Conservation (phyloP, 208 protist genomes). For the Leishmania lainsoni region DNA sequence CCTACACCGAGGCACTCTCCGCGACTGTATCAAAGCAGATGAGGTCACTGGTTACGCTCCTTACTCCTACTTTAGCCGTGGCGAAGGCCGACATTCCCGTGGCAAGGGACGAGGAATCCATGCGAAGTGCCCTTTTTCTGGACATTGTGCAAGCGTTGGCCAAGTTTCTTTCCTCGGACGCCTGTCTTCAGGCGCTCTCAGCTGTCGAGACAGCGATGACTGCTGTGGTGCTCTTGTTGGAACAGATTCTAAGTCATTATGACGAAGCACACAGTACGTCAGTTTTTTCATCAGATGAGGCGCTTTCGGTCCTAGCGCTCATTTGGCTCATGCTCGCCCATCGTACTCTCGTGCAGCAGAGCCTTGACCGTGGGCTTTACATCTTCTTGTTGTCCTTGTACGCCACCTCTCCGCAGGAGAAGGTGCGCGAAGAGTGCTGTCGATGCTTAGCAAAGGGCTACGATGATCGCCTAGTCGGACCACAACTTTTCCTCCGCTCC, state of each 20-base stretch:
- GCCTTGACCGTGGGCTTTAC: conserved; percentile 83
- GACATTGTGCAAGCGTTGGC: conserved; percentile 42
- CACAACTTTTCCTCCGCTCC: conserved; percentile 72
- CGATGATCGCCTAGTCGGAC: conserved; percentile 89
- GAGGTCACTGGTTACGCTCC: conserved; percentile 8
- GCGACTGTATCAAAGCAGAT: conserved; percentile 23
- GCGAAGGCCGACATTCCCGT: neutral
- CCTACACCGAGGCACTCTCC: conserved; percentile 22
- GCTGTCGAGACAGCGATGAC: conserved; percentile 32
- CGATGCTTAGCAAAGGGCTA: conserved; percentile 54
- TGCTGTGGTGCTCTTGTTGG: conserved; percentile 21
- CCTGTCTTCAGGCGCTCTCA: conserved; percentile 30
- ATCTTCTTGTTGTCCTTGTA: conserved; percentile 66
- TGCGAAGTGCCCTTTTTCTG: neutral
- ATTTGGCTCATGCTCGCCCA: conserved; percentile 44
- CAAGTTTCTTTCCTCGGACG: conserved; percentile 29
- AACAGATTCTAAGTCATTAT: conserved; percentile 10
- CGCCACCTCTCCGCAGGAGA: conserved; percentile 43
- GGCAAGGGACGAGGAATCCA: neutral
- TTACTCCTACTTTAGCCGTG: neutral
- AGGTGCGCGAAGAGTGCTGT: conserved; percentile 57
- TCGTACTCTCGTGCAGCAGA: conserved; percentile 58
- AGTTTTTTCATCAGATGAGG: conserved; percentile 5
- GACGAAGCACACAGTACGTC: conserved; percentile 3
- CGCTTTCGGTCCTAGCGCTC: conserved; percentile 18